These are phyloP conservation scores for Chenopodium quinoa DNA, from an alignment of 148 eudicot genomes.

Conservation along the genomic window DNA sequence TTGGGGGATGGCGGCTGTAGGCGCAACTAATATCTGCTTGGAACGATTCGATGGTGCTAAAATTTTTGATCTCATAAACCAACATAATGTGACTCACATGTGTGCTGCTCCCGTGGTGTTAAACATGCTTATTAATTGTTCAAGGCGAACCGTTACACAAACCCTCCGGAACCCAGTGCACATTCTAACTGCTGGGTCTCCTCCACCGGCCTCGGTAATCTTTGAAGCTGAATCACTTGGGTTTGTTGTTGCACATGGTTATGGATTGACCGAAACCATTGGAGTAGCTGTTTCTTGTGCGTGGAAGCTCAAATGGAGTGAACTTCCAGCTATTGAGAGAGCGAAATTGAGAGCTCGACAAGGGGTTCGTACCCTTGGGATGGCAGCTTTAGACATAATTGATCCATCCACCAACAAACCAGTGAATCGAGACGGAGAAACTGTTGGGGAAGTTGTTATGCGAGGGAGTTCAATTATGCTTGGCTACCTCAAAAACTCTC, in stretches of 20 bases:
- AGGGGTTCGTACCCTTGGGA: constrained; percentile 23
- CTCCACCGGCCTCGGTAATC: constrained; percentile 21
- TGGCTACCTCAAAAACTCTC: constrained; percentile 30
- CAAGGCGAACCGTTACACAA: not conserved
- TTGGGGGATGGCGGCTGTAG: constrained; percentile 36
- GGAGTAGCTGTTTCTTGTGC: constrained; percentile 19
- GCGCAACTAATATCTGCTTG: constrained; percentile 29
- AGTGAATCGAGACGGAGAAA: constrained; percentile 24
- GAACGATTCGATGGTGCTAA: constrained; percentile 8
- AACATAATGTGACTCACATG: constrained; percentile 32
- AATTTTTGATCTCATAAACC: constrained; percentile 16
- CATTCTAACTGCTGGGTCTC: constrained; percentile 21
- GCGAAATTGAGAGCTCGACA: constrained; percentile 23
- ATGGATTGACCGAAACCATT: constrained; percentile 30
- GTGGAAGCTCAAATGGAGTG: constrained; percentile 27
- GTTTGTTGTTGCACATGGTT: constrained; percentile 22
- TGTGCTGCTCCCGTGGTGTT: constrained; percentile 29
- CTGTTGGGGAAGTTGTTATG: constrained; percentile 27
- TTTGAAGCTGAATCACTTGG: constrained; percentile 19
- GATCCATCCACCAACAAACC: not conserved
- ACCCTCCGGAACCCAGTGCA: constrained; percentile 7
- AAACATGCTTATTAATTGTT: constrained; percentile 19
- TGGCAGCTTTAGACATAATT: constrained; percentile 14
- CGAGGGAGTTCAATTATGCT: constrained; percentile 20
- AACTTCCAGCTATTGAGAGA: constrained; percentile 7